phyloP scores from a whole-genome alignment of 805 yeast species.

The Kockiozyma suomiensis region DNA sequence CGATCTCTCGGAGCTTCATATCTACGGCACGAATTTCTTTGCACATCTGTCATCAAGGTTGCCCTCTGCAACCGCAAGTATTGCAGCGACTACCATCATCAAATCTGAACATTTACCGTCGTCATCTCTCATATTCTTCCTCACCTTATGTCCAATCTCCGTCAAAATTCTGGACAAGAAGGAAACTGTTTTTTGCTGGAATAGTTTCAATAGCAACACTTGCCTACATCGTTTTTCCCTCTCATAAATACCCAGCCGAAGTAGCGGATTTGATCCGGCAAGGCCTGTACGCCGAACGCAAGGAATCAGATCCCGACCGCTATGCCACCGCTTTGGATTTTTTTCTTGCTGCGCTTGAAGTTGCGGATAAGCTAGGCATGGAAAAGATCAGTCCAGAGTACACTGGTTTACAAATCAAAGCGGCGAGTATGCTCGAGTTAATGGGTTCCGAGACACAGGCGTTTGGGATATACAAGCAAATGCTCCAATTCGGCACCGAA shows the following conservation, averaged over 20 bases:
- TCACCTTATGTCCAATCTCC: not conserved
- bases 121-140: not conserved
- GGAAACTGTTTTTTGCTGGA: conserved; percentile 4
- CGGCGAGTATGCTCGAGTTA: conserved; percentile 84
- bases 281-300: conserved; percentile 76
- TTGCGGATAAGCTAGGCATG: conserved; percentile 59
- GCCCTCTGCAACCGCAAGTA: too few relatives aligned
- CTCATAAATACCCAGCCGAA: conserved; percentile 51
- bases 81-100: too few relatives aligned
- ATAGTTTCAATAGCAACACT: conserved; percentile 1
- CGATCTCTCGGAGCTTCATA: too few relatives aligned
- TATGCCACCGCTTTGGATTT: conserved; percentile 67
- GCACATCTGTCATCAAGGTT: too few relatives aligned
- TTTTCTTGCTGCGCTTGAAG: conserved; percentile 73
- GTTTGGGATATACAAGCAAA: conserved; percentile 63
- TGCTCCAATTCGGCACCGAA: conserved; percentile 50
- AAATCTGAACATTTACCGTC: too few relatives aligned
- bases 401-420: conserved; percentile 85
- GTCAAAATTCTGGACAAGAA: conserved; percentile 14
- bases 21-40: too few relatives aligned
- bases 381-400: conserved; percentile 72
- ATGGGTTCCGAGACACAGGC: conserved; percentile 66
- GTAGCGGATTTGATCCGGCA: conserved; percentile 74
- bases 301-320: conserved; percentile 50
- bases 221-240: conserved; percentile 20